A percentile compares a stretch with the other conserved stretches of the same genome.
phyloP scores from a whole-genome alignment of 192 early-diverging fungal genomes.

The Coemansia erecta region DNA sequence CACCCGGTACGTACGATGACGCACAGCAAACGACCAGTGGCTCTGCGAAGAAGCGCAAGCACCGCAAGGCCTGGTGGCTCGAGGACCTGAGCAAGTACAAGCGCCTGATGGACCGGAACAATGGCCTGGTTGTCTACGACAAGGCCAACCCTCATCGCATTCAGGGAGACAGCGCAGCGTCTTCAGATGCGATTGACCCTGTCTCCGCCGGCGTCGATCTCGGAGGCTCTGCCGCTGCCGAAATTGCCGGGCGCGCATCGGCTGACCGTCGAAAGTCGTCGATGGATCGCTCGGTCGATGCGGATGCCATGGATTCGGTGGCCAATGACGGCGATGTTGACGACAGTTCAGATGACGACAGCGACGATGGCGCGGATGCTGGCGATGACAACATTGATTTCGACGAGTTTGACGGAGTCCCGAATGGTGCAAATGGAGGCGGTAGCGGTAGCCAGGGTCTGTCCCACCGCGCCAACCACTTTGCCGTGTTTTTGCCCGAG shows the following conservation, averaged over 20 bases:
- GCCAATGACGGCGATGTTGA: background rate
- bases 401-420: conserved; percentile 16
- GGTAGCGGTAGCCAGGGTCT: conserved; percentile 24
- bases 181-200: too few species aligned
- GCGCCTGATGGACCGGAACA: conserved; percentile 52
- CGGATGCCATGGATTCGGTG: background rate
- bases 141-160: conserved; percentile 55
- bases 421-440: background rate
- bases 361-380: background rate
- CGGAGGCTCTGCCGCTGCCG: background rate
- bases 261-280: conserved; percentile 10
- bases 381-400: conserved; percentile 14
- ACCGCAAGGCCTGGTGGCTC: conserved; percentile 44
- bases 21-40: background rate
- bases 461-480: conserved; percentile 63
- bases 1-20: background rate
- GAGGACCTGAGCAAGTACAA: conserved; percentile 50
- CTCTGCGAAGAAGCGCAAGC: conserved; percentile 9
- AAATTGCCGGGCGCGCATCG: background rate
- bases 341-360: conserved; percentile 2
- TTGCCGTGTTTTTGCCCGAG: conserved; percentile 71
- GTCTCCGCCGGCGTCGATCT: background rate
- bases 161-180: conserved; percentile 25
- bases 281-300: too few species aligned
- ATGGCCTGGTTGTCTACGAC: conserved; percentile 51